Evolutionary conservation across 208 protist genomes (phyloP).

Genomic region (Trypanosoma vivax): DNA sequence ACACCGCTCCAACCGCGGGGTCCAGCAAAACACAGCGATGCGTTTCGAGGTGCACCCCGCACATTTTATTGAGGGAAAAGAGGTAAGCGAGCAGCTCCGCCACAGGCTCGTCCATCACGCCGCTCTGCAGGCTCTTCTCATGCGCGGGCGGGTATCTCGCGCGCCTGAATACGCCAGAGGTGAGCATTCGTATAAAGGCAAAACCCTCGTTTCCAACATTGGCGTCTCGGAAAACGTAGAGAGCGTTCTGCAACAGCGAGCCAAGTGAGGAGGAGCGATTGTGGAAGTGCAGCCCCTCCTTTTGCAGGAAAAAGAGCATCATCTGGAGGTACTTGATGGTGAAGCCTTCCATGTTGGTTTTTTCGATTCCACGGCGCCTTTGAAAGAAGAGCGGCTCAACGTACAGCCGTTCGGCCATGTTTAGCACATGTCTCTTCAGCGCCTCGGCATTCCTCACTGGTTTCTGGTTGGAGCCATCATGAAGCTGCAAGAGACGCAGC

Average conservation of each 20-base stretch:
- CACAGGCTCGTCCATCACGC: constrained; percentile 38
- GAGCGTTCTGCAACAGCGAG: constrained; percentile 63
- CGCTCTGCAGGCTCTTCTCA: constrained; percentile 31
- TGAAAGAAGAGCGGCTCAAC: constrained; percentile 84
- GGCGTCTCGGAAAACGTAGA: constrained; percentile 78
- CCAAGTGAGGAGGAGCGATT: constrained; percentile 75
- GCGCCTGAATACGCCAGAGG: constrained; percentile 49
- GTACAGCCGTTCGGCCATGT: constrained; percentile 64
- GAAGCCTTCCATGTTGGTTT: constrained; percentile 72
- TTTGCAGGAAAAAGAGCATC: constrained; percentile 72
- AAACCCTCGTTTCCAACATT: constrained; percentile 71
- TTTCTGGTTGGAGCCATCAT: constrained; percentile 64
- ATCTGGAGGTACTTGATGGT: constrained; percentile 69
- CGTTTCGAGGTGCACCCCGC: constrained; percentile 72
- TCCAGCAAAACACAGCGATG: constrained; percentile 81
- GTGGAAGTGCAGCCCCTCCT: constrained; percentile 72
- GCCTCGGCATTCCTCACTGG: constrained; percentile 37
- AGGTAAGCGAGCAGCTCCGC: constrained; percentile 73
- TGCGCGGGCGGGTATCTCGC: constrained; percentile 37
- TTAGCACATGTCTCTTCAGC: constrained; percentile 40
- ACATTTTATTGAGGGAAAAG: constrained; percentile 65
- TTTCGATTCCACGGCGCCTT: constrained; percentile 47
- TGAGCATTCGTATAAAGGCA: constrained; percentile 73
- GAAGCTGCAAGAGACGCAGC: constrained; percentile 77
- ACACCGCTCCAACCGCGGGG: constrained; percentile 57